Evolutionary conservation across 257 asterid genomes (phyloP), one percentile per base, ranked within the genome.

Genomic region (Nicotiana attenuata): DNA sequence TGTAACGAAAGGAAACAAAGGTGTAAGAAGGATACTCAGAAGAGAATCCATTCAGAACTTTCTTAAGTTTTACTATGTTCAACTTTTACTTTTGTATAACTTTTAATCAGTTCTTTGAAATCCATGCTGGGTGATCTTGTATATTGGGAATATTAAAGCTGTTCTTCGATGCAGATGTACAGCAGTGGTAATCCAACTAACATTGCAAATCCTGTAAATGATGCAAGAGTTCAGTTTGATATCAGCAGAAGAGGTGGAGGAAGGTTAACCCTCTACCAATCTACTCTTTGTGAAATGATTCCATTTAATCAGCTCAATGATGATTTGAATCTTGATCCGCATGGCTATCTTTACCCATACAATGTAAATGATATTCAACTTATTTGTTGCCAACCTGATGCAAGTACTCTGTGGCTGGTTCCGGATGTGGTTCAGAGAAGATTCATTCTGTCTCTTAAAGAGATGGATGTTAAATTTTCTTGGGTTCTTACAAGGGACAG

Each of bases 141-240:
- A 28, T 26, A 50, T 65, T 28, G 15, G 47, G 31, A 17, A 26
- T 65, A 52, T 64, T 80, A 71, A 33, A 50, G 33, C 29, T 80
- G 59, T 82, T 85, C 84, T 81, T 84, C 80, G 63, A 50, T 86
- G 53, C 91, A 96, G 99, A 94, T 94, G 98, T 96, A 96, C 86
- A 96, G 99, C 88, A 94, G 98, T 61, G 99, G 99, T 31, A 96
- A 96, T 85, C 99, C 99, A 47, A 93, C 99, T 66, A 96, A 96
- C 86, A 94, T 96, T 78, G 97, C 98, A 19, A 96, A 96, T 84
- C 99, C 99, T 33, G 89, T 96, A 81, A 93, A 93, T 38, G 99
- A 94, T 88, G 99, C 92, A 81, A 89, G 93, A 81, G 94, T 96
- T 87, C 98, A 94, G 87, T 84, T 96, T 20, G 98, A 96, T 81